Evolutionary conservation across 1,139 yeast genomes (phyloP).

Genomic region (Magnusiomyces paraingens): DNA sequence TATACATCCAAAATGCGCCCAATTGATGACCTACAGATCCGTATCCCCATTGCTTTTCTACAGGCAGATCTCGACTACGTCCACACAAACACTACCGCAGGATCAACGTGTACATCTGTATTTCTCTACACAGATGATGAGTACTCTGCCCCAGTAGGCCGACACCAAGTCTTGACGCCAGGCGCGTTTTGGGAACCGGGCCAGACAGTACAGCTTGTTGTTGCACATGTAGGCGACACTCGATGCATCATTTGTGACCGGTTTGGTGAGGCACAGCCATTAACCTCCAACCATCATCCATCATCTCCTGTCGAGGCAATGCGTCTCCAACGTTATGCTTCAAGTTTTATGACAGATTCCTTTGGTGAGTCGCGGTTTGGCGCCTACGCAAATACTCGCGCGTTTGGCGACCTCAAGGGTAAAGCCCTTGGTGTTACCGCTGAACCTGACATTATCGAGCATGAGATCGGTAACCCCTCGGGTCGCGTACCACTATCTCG

Average conservation of each 20-base stretch:
- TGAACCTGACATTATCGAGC: slow-evolving; percentile 80
- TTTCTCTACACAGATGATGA: slow-evolving; percentile 44
- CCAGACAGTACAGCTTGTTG: slow-evolving; percentile 62
- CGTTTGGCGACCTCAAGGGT: slow-evolving; percentile 82
- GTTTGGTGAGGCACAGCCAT: slow-evolving; percentile 68
- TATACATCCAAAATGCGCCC: slow-evolving; percentile 38
- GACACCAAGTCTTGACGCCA: slow-evolving; percentile 27
- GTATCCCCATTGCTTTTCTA: slow-evolving; percentile 59
- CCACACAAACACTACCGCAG: slow-evolving; percentile 40
- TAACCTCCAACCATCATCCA: slow-evolving; percentile 84
- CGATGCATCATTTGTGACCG: slow-evolving; percentile 59
- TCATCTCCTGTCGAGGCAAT: slow-evolving; percentile 71
- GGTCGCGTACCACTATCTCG: slow-evolving; percentile 27
- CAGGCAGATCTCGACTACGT: slow-evolving; percentile 48
- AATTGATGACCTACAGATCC: slow-evolving; percentile 49
- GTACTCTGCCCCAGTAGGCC: slow-evolving; percentile 13
- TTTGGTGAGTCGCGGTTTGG: slow-evolving; percentile 89
- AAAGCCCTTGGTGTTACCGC: slow-evolving; percentile 83
- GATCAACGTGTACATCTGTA: slow-evolving; percentile 80
- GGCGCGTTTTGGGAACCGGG: slow-evolving; percentile 63
- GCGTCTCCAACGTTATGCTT: slow-evolving; percentile 62
- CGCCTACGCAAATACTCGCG: slow-evolving; percentile 81
- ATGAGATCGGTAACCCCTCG: slow-evolving; percentile 46
- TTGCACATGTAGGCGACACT: slow-evolving; percentile 95
- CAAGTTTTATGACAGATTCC: slow-evolving; percentile 77